Evolutionary conservation across 2,329 filamentous ascomycete species (phyloP), one percentile per base, ranked within the genome.

Genomic region (Zalaria sp.): DNA sequence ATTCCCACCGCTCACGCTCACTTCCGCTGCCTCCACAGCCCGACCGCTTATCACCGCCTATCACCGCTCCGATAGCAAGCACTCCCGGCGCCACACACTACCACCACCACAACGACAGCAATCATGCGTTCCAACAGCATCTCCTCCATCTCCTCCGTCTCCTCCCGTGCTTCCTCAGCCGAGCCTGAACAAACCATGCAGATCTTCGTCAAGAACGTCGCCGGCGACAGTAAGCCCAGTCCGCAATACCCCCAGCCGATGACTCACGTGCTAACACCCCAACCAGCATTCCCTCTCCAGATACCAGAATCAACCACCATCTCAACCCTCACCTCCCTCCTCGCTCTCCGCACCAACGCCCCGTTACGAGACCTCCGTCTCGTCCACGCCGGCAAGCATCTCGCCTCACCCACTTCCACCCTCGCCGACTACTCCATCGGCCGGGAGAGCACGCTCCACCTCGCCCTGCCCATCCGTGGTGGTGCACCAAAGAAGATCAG

Each of bases 401-500:
- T 77, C 29, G 57, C 57, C 29, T 53, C 57, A 3, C 53, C 64
- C 25, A 45, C 59, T 26, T 57, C 60, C 34, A 60, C 70, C 6
- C 62, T 75, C 39, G 49, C 65, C 36, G 58, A 65, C 43, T 64
- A 69, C 63, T 53, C 62, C 57, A 65, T 76, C 51, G 54, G 62
- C 9, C 61, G 63, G 41, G 66, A 72, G 49, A 57, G 63, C n/a
- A 72, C 69, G 4, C 57, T 75, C 28, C 65, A 73, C 60, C 62
- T 76, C 47, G 67, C 69, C 0, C 57, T 75, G 25, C 74, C 76
- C 36, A 63, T 79, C 51, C 75, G 74, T 47, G 65, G 67, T 47
- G 66, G 66, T 46, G 75, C 80, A 49, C 73, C 79, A 47, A 84
- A 81, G 68, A 86, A 83, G 72, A 78, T 82, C 53, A 80, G 83